A percentile compares a stretch with the other conserved stretches of the same genome.
These are phyloP conservation scores for Volvox carteri DNA, from an alignment of 163 green algal genomes.

Conservation along the genomic window DNA sequence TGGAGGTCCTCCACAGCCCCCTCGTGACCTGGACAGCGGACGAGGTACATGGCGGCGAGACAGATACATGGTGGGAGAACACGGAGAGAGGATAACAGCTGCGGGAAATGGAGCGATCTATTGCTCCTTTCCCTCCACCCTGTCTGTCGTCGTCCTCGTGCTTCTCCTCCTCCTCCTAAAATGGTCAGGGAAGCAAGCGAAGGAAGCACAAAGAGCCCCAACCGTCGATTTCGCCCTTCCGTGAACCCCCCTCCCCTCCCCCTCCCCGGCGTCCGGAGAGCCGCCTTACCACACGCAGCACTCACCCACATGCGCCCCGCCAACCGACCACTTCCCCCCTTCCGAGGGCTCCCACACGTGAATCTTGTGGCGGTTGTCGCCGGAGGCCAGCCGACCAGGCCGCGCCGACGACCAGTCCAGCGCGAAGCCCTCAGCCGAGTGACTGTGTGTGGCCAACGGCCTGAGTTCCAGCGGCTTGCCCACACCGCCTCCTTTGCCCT, in stretches of 20 bases:
- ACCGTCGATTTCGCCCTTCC: too few species aligned
- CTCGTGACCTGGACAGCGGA: constrained; percentile 77
- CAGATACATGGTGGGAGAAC: too few species aligned
- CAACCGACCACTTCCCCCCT: constrained; percentile 36
- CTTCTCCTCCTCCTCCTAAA: not conserved
- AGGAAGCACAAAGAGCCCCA: too few species aligned
- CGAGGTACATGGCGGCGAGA: not conserved
- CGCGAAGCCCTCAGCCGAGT: constrained; percentile 93
- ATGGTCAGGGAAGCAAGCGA: too few species aligned
- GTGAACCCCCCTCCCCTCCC: constrained; percentile 28
- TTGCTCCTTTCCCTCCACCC: too few species aligned
- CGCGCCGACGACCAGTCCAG: constrained; percentile 93
- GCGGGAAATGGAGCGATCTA: too few species aligned
- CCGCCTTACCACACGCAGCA: too few species aligned
- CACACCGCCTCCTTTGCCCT: constrained; percentile 19
- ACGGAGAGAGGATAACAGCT: too few species aligned
- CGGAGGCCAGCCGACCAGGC: constrained; percentile 84
- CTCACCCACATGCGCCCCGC: constrained; percentile 35
- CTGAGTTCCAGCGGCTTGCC: constrained; percentile 64
- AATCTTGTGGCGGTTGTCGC: constrained; percentile 90
- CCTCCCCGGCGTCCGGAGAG: not conserved
- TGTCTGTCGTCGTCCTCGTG: not conserved
- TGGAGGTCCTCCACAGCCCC: constrained; percentile 96
- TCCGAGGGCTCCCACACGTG: constrained; percentile 91
- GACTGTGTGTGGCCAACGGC: constrained; percentile 72